Conservation (phyloP, 2,329 filamentous ascomycete species). For the Cladosporium sp. region DNA sequence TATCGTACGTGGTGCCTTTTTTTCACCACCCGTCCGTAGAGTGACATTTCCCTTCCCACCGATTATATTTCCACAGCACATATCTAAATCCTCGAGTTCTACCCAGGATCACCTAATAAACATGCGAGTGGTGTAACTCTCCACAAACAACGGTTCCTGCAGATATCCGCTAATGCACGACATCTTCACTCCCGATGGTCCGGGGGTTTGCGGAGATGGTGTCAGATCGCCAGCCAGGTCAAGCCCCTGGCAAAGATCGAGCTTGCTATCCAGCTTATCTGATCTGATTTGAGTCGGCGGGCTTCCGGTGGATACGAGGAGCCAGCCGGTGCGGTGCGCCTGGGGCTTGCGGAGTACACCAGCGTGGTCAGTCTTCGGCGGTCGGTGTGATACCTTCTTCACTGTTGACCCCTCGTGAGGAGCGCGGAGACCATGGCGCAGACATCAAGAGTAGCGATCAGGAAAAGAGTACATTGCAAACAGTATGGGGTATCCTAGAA, state of each 20-base stretch:
- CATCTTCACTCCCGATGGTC: constrained; percentile 9
- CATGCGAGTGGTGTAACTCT: not conserved
- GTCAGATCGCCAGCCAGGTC: constrained; percentile 9
- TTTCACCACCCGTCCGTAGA: not conserved
- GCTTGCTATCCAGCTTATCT: constrained; percentile 12
- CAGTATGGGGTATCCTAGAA: constrained; percentile 14
- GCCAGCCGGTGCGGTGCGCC: not conserved
- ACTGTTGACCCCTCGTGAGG: not conserved
- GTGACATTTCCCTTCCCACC: not conserved
- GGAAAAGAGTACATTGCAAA: constrained; percentile 2
- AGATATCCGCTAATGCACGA: constrained; percentile 15
- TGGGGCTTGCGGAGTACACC: not conserved
- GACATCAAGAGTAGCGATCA: not conserved
- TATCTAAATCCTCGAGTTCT: not conserved
- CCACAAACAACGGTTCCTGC: constrained; percentile 11
- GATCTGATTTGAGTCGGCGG: constrained; percentile 9
- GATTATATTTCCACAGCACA: not conserved
- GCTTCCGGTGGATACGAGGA: not conserved
- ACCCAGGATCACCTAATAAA: not conserved
- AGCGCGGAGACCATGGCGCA: not conserved
- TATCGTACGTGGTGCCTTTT: not conserved
- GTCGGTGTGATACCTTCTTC: not conserved
- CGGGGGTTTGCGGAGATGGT: not conserved
- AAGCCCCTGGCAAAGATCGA: not conserved
- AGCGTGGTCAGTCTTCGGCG: not conserved